Evolutionary conservation across 2,329 filamentous ascomycete genomes (phyloP).

Genomic region (Fusarium torulosum): DNA sequence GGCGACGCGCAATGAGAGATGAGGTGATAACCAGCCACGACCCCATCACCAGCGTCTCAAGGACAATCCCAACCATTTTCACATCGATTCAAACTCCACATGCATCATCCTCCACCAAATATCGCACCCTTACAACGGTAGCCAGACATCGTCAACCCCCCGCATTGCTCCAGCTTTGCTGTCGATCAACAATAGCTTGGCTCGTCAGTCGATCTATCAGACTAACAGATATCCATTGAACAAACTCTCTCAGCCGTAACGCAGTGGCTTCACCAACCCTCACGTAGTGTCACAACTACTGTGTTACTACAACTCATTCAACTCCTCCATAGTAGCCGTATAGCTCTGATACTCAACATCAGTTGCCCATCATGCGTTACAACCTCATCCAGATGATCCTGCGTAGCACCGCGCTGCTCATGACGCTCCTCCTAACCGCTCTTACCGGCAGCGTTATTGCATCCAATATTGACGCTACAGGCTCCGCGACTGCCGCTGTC

Average conservation of each 20-base stretch:
- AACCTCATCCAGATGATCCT: conserved; percentile 60
- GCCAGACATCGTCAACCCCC: conserved; percentile 35
- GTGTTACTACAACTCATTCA: conserved; percentile 1
- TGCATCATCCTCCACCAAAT: conserved; percentile 36
- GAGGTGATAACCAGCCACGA: conserved; percentile 20
- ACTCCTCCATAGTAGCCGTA: conserved; percentile 5
- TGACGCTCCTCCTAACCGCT: conserved; percentile 65
- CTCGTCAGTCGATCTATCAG: not conserved
- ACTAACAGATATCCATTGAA: conserved; percentile 1
- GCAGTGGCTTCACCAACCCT: conserved; percentile 3
- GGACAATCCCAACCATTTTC: conserved; percentile 2
- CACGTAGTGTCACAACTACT: conserved; percentile 6
- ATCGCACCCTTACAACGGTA: conserved; percentile 33
- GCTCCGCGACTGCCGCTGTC: conserved; percentile 61
- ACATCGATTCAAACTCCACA: conserved; percentile 35
- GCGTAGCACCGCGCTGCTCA: conserved; percentile 64
- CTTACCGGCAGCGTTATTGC: conserved; percentile 71
- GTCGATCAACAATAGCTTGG: conserved; percentile 27
- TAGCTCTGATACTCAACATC: conserved; percentile 21
- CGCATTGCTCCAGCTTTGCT: conserved; percentile 27
- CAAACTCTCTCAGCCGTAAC: not conserved
- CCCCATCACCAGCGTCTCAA: conserved; percentile 27
- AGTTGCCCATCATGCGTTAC: conserved; percentile 48
- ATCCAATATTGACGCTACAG: conserved; percentile 59
- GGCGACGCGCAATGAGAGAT: conserved; percentile 40